These are phyloP conservation scores for Fomitopsis pinicola DNA, from an alignment of 1,284 basidiomycete genomes.

Conservation along the genomic window DNA sequence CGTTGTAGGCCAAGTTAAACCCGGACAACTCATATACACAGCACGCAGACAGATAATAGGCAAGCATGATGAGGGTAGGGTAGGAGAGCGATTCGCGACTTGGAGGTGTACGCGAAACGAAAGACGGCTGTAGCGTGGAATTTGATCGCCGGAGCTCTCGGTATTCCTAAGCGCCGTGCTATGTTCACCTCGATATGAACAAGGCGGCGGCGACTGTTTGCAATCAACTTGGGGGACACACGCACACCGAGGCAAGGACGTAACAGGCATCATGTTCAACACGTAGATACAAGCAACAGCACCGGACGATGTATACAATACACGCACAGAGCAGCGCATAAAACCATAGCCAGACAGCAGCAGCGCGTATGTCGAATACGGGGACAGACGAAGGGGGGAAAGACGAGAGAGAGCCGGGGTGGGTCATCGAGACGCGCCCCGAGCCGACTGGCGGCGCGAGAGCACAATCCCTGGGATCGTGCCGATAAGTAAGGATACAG, in stretches of 20 bases:
- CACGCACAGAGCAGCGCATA: background rate
- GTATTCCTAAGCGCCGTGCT: no score
- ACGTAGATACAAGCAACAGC: background rate
- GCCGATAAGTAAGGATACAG: background rate
- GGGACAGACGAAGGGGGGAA: background rate
- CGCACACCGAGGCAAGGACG: background rate
- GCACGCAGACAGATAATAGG: no score
- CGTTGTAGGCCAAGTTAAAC: no score
- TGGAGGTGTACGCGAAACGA: no score
- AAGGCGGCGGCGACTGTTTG: no score
- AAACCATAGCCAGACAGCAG: background rate
- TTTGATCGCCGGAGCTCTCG: no score
- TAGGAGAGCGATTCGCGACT: no score
- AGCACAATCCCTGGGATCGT: background rate
- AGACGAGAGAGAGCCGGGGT: background rate
- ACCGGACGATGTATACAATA: slow-evolving; percentile 1
- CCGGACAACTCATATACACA: no score
- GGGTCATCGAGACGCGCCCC: background rate
- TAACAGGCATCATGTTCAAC: slow-evolving; percentile 6
- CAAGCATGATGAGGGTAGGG: no score
- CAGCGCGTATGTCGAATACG: background rate
- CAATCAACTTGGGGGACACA: no score
- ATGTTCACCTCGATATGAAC: no score
- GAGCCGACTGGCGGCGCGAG: background rate
- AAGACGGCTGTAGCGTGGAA: no score